Conservation (phyloP, 2,329 filamentous ascomycete genomes). For the Fusarium luffae region DNA sequence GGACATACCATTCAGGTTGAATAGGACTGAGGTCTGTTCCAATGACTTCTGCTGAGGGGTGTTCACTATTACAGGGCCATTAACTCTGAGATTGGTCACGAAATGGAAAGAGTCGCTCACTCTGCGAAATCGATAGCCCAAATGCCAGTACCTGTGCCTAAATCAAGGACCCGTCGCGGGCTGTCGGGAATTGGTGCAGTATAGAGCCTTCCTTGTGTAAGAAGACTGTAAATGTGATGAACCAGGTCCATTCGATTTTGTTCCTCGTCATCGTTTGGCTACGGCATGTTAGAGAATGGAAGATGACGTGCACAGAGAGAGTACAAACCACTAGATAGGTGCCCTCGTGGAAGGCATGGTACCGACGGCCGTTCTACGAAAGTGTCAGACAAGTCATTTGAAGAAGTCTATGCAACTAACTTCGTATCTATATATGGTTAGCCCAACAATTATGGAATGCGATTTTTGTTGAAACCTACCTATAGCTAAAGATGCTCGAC, state of each 20-base stretch:
- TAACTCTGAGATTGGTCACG: rapidly evolving
- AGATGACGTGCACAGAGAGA: not conserved
- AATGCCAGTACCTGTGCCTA: conserved; percentile 29
- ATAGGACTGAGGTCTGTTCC: conserved; percentile 37
- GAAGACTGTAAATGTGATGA: conserved; percentile 30
- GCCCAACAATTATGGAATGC: not conserved
- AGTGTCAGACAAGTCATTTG: not conserved
- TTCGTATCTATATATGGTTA: conserved; percentile 17
- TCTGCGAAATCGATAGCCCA: conserved; percentile 39
- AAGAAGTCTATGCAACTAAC: not conserved
- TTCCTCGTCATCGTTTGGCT: conserved; percentile 35
- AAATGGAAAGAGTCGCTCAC: not conserved
- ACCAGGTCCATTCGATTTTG: conserved; percentile 32
- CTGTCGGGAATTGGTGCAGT: conserved; percentile 16
- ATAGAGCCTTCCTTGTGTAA: conserved; percentile 18
- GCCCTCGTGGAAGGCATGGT: conserved; percentile 34
- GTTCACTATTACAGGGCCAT: conserved; percentile 4
- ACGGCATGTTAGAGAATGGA: not conserved
- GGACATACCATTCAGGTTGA: conserved; percentile 26
- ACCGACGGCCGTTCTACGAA: conserved; percentile 30
- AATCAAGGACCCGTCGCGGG: conserved; percentile 24
- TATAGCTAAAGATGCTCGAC: conserved; percentile 30
- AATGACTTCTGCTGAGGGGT: conserved; percentile 31
- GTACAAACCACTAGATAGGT: conserved; percentile 12
- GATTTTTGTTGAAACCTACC: not conserved